Percentiles rank a stretch among this genome's conserved stretches.
phyloP scores from a whole-genome alignment of 164 flowering plant species.

The Platanus orientalis region DNA sequence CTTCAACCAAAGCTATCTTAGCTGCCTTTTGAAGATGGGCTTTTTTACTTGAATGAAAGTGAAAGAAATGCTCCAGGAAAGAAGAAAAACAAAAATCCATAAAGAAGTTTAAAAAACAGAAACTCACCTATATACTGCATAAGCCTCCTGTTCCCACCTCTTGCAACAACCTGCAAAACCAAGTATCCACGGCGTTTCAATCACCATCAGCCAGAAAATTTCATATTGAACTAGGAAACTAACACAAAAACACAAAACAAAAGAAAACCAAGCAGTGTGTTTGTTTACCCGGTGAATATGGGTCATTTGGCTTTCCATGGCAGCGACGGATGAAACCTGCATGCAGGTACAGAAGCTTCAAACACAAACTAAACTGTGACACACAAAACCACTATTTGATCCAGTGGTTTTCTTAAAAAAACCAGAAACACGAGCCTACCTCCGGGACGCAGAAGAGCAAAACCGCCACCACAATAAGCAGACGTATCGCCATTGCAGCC shows the following conservation, averaged over 20 bases:
- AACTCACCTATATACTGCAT: constrained; percentile 9
- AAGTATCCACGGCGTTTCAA: background rate
- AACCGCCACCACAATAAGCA: constrained; percentile 13
- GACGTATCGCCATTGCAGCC: constrained; percentile 16
- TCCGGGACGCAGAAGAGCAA: constrained; percentile 15
- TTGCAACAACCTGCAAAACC: constrained; percentile 17
- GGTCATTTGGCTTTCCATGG: background rate
- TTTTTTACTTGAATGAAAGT: background rate
- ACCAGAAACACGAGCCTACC: too few species aligned
- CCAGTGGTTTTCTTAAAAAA: too few species aligned
- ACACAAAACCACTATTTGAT: too few species aligned
- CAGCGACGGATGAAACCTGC: background rate
- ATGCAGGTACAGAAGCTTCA: too few species aligned
- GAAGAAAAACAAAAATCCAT: background rate
- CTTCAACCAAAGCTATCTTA: too few species aligned
- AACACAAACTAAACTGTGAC: too few species aligned
- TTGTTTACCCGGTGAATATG: background rate
- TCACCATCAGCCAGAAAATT: too few species aligned
- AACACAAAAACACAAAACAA: background rate
- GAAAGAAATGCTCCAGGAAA: background rate
- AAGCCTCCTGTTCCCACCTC: constrained; percentile 22
- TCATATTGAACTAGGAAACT: too few species aligned
- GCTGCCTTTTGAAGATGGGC: too few species aligned
- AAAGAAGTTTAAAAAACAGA: too few species aligned
- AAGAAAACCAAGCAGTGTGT: too few species aligned